Evolutionary conservation across 139 green algal species (phyloP), one percentile per base, ranked within the genome.

Genomic region (Trebouxia sp.): DNA sequence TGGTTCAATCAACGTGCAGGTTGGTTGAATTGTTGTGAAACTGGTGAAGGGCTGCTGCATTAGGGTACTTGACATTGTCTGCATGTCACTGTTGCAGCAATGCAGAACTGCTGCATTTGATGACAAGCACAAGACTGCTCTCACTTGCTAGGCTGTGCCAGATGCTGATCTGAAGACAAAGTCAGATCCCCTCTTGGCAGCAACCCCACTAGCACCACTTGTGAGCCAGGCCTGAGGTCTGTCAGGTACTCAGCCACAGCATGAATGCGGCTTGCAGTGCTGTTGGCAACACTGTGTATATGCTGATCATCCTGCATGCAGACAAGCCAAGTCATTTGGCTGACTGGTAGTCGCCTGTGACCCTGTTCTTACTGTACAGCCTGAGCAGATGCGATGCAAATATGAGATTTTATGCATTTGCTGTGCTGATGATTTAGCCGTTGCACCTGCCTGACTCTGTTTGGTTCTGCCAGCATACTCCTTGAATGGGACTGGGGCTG

Each of bases 141-240:
- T 58, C 45, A 79, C 72, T 79, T 79, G 72, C 42, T 79, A 22
- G 72, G 72, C 26, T 65, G 72, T 4, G 32, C 35, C n/a, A 79
- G 37, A 0, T 56, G n/a, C 26, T 53, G 42, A 24, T 58, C 43
- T 32, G 72, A 39, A 12, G 50, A 39, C 12, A 79, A 28, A 15
- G 72, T 79, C 43, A 79, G 43, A 39, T 79, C 72, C 37, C 72
- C 72, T 14, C 72, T 20, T 15, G 72, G 72, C 72, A 79, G 45
- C 43, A 79, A 37, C 26, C 72, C 72, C 45, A 65, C 42, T 8
- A 79, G 32, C 42, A 79, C n/a, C 24, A 79, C 72, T n/a, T 53
- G 50, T 24, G 45, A 45, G 11, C 28, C 8, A 15, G 72, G 72
- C 30, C 50, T 24, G 26, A 58, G 17, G 12, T 62, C 42, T 45